phyloP scores from a whole-genome alignment of 75 land plant genomes.

The Larix kaempferi region DNA sequence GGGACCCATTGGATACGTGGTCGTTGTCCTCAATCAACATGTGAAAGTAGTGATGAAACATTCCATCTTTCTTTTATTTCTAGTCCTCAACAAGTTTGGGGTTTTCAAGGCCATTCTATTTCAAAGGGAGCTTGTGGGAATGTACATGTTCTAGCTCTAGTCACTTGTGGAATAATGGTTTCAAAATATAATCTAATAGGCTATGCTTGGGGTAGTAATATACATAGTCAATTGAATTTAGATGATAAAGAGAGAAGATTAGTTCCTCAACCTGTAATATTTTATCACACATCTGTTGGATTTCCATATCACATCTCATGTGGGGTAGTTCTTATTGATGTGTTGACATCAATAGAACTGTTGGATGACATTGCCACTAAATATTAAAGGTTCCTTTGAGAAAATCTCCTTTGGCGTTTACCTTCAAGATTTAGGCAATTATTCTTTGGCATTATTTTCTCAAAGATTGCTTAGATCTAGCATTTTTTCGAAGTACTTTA shows the following conservation, averaged over 20 bases:
- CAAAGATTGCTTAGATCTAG: too few relatives aligned
- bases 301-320: slow-evolving; percentile 57
- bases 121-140: slow-evolving; percentile 82
- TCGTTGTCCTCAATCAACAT: slow-evolving; percentile 45
- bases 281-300: slow-evolving; percentile 25
- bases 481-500: too few relatives aligned
- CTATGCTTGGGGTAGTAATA: slow-evolving; percentile 77
- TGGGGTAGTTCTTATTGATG: slow-evolving; percentile 74
- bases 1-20: slow-evolving; percentile 93
- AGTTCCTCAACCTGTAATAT: slow-evolving; percentile 31
- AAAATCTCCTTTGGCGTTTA: too few relatives aligned
- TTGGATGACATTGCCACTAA: neutral
- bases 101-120: slow-evolving; percentile 59
- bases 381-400: too few relatives aligned
- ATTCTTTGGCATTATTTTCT: too few relatives aligned
- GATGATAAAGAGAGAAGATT: slow-evolving; percentile 47
- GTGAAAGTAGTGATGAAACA: slow-evolving; percentile 16
- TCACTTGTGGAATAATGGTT: slow-evolving; percentile 47
- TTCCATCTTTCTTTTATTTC: slow-evolving; percentile 40
- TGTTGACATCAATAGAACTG: slow-evolving; percentile 38
- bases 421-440: too few relatives aligned
- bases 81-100: slow-evolving; percentile 47
- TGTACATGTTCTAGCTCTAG: slow-evolving; percentile 72
- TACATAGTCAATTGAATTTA: slow-evolving; percentile 71
- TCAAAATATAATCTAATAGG: slow-evolving; percentile 28